Conservation (phyloP, 116 monocot species). For the Cymodocea nodosa region DNA sequence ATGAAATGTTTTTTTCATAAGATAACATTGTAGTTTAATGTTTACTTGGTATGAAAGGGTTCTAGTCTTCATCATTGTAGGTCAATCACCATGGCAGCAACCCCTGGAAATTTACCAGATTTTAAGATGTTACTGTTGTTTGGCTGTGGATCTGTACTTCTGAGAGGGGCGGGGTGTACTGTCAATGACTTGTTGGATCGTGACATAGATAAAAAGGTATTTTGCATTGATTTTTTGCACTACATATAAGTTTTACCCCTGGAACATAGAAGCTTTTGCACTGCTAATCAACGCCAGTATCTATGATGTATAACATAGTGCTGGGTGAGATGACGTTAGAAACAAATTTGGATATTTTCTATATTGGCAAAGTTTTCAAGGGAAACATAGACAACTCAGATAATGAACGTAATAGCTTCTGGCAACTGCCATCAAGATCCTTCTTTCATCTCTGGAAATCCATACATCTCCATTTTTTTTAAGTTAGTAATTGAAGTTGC, state of each 20-base stretch:
- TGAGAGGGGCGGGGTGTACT: constrained; percentile 97
- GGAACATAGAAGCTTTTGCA: neutral
- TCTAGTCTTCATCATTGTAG: constrained; percentile 16
- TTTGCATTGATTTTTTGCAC: neutral
- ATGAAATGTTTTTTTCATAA: neutral
- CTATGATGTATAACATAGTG: no score
- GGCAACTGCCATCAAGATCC: no score
- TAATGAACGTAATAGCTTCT: no score
- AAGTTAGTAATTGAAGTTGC: no score
- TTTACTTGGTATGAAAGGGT: neutral
- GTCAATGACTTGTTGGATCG: constrained; percentile 88
- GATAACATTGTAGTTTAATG: neutral
- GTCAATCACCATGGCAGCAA: constrained; percentile 84
- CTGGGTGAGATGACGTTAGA: no score
- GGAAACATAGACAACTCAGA: no score
- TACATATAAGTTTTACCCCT: no score
- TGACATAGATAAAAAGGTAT: constrained; percentile 91
- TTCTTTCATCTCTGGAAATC: no score
- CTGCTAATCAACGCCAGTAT: no score
- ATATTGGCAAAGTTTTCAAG: no score
- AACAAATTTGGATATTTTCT: no score
- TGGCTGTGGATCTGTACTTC: constrained; percentile 84
- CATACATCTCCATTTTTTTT: no score
- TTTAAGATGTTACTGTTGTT: constrained; percentile 84
- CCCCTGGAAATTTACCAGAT: constrained; percentile 65